phyloP scores from a whole-genome alignment of 2,329 filamentous ascomycete genomes.

The Trichoderma aggressivum region DNA sequence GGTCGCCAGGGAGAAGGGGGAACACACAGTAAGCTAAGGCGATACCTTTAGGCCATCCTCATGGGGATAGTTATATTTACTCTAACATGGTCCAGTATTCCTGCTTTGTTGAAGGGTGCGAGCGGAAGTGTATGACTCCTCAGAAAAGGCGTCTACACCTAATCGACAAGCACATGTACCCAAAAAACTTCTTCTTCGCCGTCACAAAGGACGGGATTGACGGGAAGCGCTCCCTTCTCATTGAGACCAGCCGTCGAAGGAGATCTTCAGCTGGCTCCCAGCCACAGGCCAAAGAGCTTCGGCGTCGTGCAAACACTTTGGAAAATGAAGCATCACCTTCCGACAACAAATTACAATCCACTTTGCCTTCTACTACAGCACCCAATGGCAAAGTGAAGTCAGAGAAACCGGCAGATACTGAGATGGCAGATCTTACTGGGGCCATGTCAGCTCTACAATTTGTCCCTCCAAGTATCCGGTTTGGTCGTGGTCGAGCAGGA shows the following conservation, averaged over 20 bases:
- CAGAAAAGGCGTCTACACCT: slow-evolving; percentile 84
- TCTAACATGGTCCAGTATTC: slow-evolving; percentile 56
- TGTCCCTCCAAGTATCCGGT: slow-evolving; percentile 63
- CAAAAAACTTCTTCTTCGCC: slow-evolving; percentile 81
- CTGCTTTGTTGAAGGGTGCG: slow-evolving; percentile 88
- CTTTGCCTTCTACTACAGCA: background rate
- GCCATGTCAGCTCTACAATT: slow-evolving; percentile 72
- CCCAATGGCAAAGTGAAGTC: slow-evolving; percentile 18
- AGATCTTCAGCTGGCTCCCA: slow-evolving; percentile 45
- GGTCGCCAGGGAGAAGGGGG: slow-evolving; percentile 71
- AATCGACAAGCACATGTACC: slow-evolving; percentile 92
- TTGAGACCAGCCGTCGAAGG: slow-evolving; percentile 50
- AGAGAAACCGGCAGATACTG: slow-evolving; percentile 38
- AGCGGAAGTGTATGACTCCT: slow-evolving; percentile 76
- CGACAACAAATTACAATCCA: slow-evolving; percentile 22
- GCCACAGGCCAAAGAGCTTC: slow-evolving; percentile 32
- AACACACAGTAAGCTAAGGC: slow-evolving; percentile 68
- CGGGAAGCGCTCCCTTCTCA: slow-evolving; percentile 72
- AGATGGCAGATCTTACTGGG: slow-evolving; percentile 61
- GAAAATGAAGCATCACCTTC: slow-evolving; percentile 23
- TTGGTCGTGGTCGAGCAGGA: slow-evolving; percentile 56
- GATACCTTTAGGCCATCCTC: background rate
- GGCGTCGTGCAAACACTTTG: slow-evolving; percentile 33
- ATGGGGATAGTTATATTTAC: background rate
- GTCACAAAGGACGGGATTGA: slow-evolving; percentile 90